phyloP scores from a whole-genome alignment of 2,329 filamentous ascomycete genomes.

The Alternaria conjuncta region DNA sequence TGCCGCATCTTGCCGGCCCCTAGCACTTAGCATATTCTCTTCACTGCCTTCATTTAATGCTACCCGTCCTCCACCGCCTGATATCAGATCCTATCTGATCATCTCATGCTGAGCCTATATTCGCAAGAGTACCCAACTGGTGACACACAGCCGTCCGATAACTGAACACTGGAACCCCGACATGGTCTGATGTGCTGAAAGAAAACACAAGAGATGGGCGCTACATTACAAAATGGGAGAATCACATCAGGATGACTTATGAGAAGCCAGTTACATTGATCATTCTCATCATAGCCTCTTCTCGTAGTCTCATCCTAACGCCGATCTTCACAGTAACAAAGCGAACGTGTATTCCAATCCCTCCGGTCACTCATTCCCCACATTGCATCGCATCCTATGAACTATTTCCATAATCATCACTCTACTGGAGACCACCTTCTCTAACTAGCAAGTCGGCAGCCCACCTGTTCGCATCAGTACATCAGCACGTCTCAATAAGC shows the following conservation, averaged over 20 bases:
- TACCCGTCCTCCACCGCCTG: rapidly evolving
- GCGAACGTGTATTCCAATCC: neutral
- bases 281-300: neutral
- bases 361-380: too few species aligned
- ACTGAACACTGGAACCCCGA: neutral
- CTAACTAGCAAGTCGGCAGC: neutral
- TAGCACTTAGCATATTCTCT: neutral
- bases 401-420: too few species aligned
- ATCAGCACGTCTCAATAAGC: neutral
- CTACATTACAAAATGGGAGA: neutral
- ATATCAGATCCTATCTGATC: neutral
- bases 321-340: neutral
- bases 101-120: too few species aligned
- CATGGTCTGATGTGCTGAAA: rapidly evolving
- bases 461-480: neutral
- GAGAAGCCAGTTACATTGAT: neutral
- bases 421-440: neutral
- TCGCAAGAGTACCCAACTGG: too few species aligned
- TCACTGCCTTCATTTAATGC: neutral
- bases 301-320: neutral
- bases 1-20: slow-evolving; percentile 5
- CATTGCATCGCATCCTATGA: neutral
- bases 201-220: neutral
- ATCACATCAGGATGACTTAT: neutral
- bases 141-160: neutral